Evolutionary conservation across 495 filamentous ascomycete species (phyloP).

Genomic region (Talaromyces wortmannii): DNA sequence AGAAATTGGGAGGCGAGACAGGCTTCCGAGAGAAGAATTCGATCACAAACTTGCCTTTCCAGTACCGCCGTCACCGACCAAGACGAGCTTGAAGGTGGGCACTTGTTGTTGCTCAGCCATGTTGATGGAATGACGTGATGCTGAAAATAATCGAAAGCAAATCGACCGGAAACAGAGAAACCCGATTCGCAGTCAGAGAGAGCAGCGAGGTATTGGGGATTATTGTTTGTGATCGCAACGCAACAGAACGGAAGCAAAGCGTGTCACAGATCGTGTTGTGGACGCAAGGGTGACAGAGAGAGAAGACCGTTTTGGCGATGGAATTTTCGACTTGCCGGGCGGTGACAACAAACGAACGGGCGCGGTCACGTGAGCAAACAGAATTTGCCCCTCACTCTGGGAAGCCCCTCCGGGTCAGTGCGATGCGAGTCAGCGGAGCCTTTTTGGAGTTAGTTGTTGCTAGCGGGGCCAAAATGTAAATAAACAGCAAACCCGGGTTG

Average conservation of each 20-base stretch:
- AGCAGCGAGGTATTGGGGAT: neutral
- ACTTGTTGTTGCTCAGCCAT: slow-evolving; percentile 52
- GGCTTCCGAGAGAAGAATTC: neutral
- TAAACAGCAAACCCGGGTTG: neutral
- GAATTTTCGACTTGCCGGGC: slow-evolving; percentile 41
- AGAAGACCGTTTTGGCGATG: slow-evolving; percentile 20
- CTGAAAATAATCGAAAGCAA: slow-evolving; percentile 1
- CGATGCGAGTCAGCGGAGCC: neutral
- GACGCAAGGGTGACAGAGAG: slow-evolving; percentile 1
- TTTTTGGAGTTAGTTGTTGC: neutral
- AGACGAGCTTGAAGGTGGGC: slow-evolving; percentile 97
- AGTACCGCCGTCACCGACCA: slow-evolving; percentile 99
- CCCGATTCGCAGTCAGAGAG: neutral
- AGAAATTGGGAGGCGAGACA: neutral
- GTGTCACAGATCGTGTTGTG: slow-evolving; percentile 1
- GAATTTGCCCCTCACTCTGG: slow-evolving; percentile 5
- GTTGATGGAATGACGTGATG: slow-evolving; percentile 23
- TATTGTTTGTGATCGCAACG: neutral
- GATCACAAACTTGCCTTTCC: slow-evolving; percentile 73
- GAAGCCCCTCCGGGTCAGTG: neutral
- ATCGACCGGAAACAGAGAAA: slow-evolving; percentile 5
- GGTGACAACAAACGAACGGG: slow-evolving; percentile 9
- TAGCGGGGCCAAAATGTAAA: neutral
- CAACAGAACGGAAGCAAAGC: neutral
- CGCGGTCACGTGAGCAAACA: slow-evolving; percentile 27